Evolutionary conservation across 768 basidiomycete species (phyloP), one percentile per base, ranked within the genome.

Genomic region (Candolleomyces eurysporus): DNA sequence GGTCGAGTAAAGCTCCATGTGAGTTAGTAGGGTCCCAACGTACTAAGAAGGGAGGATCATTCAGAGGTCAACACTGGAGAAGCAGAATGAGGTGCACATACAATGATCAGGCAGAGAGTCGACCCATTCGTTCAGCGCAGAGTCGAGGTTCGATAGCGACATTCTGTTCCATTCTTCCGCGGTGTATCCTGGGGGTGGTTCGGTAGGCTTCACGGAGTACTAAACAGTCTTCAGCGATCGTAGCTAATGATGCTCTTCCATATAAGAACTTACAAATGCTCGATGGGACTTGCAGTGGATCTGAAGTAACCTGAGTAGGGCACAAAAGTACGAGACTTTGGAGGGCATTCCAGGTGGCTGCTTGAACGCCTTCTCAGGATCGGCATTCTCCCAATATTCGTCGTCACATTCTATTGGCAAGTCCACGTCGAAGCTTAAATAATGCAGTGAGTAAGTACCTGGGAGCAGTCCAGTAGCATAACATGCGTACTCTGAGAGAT

Each of bases 301-400:
- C 54, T 84, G 83, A 17, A 75, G 75, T 0, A 91, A 78, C 63
- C 82, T 84, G 54, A 90, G 73, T 40, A 75, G 73, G 42, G 71
- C 76, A 55, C 83, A 76, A 62, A 89, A 90, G 57, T 74, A 79
- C 0, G 87, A 71, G 2, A 89, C 66, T 0, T 67, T 70, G 3
- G 84, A 85, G 0, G 88, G 86, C 65, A 82, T 83, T n/a, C 78
- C 82, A 1, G 77, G 66, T 0, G 91, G 91, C 66, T 92, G 90
- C 55, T 80, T 80, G 74, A 88, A 89, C 3, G 76, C 76, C 26
- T 75, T 72, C 10, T 75, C 75, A 0, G 79, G 77, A 61, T 84
- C 83, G 48, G 73, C 74, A 32, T 76, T 73, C 21, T 83, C 79
- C 88, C 89, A 91, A 63, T 84, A 89, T 63, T 87, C 85, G 65